A percentile compares a stretch with the other conserved stretches of the same genome.
Evolutionary conservation across 2,329 filamentous ascomycete species (phyloP).

Genomic region (Aspergillus sclerotialis): DNA sequence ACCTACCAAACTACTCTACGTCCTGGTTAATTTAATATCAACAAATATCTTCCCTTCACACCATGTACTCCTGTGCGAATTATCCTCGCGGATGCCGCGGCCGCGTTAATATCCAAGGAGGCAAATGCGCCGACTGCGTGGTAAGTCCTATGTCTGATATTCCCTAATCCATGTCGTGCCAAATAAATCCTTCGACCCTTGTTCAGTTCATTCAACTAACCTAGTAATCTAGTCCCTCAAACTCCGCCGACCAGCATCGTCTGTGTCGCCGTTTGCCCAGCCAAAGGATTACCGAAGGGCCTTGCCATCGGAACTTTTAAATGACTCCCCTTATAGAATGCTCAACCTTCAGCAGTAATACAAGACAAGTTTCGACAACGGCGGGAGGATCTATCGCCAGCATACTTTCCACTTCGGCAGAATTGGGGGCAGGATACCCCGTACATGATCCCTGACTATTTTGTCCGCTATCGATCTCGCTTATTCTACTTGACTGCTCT

Average conservation of each 20-base stretch:
- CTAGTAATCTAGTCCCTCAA: slow-evolving; percentile 23
- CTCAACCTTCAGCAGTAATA: slow-evolving; percentile 2
- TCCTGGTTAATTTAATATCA: slow-evolving; percentile 1
- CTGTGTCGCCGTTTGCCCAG: slow-evolving; percentile 34
- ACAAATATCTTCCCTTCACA: slow-evolving; percentile 6
- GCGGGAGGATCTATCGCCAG: background rate
- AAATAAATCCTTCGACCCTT: background rate
- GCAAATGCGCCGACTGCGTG: slow-evolving; percentile 39
- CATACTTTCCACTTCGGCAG: no score
- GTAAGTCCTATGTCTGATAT: slow-evolving; percentile 25
- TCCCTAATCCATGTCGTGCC: no score
- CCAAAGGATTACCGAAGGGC: slow-evolving; percentile 30
- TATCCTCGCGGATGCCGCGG: slow-evolving; percentile 43
- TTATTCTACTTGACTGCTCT: no score
- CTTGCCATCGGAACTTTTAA: slow-evolving; percentile 26
- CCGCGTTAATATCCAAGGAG: slow-evolving; percentile 36
- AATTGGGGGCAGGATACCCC: no score
- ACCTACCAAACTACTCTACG: slow-evolving; percentile 1
- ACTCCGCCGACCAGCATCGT: slow-evolving; percentile 30
- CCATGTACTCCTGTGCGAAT: slow-evolving; percentile 43
- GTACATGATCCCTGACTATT: no score
- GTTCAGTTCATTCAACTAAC: slow-evolving; percentile 10
- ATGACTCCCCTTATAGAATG: slow-evolving; percentile 19
- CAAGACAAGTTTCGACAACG: background rate
- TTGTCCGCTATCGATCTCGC: no score